A percentile compares a stretch with the other conserved stretches of the same genome.
phyloP scores from a whole-genome alignment of 164 flowering plant genomes.

The Nymphaea colorata region DNA sequence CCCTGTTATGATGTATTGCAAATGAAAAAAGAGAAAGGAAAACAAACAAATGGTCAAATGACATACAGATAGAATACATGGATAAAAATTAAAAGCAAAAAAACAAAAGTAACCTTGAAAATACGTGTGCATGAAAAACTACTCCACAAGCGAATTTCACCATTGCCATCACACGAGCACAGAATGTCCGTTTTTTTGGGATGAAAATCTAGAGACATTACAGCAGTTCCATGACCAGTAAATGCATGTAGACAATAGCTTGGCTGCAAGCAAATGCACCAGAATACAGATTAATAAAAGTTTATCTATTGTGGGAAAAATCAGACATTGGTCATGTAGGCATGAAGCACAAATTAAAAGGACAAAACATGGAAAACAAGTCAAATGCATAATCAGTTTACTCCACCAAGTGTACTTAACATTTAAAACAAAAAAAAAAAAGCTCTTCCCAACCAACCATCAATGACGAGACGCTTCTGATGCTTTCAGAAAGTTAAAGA shows the following conservation, averaged over 20 bases:
- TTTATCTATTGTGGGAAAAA: no score
- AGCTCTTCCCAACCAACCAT: no score
- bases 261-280: slow-evolving; percentile 50
- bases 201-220: slow-evolving; percentile 88
- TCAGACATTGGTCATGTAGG: no score
- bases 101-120: slow-evolving; percentile 31
- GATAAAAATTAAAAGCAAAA: no score
- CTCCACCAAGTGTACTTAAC: no score
- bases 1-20: slow-evolving; percentile 26
- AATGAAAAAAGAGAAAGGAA: background rate
- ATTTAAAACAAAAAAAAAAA: no score
- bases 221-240: slow-evolving; percentile 49
- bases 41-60: background rate
- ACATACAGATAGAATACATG: no score
- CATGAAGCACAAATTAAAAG: no score
- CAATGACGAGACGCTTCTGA: no score
- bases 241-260: slow-evolving; percentile 35
- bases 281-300: background rate
- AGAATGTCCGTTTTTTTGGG: slow-evolving; percentile 85
- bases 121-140: slow-evolving; percentile 35
- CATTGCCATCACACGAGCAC: slow-evolving; percentile 60
- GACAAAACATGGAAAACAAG: no score
- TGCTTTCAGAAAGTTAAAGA: no score
- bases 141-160: slow-evolving; percentile 70
- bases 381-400: no score